A percentile compares a stretch with the other conserved stretches of the same genome.
Conservation (phyloP, 2,329 filamentous ascomycete species). For the Raffaelea ambrosiae region DNA sequence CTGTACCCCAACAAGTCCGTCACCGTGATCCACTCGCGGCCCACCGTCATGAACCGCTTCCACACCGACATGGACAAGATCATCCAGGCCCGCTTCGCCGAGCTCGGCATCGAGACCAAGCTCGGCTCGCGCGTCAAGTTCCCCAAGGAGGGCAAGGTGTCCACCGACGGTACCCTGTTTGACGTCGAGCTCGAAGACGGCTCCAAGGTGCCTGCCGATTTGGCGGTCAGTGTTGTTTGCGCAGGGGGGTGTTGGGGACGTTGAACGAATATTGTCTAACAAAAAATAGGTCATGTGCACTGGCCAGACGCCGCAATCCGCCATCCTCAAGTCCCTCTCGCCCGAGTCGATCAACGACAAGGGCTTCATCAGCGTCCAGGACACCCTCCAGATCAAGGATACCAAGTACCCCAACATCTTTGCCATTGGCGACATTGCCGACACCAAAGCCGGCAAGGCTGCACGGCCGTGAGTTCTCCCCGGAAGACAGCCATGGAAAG, state of each 20-base stretch:
- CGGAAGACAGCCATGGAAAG: not conserved
- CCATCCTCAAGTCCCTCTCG: slow-evolving; percentile 5
- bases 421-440: slow-evolving; percentile 56
- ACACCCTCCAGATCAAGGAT: slow-evolving; percentile 10
- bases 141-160: not conserved
- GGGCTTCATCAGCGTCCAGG: slow-evolving; percentile 7
- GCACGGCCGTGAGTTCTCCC: slow-evolving; percentile 2
- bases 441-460: slow-evolving; percentile 33
- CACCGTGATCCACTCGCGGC: slow-evolving; percentile 48
- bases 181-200: slow-evolving; percentile 6
- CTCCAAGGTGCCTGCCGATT: slow-evolving; percentile 2
- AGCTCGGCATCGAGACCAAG: slow-evolving; percentile 7
- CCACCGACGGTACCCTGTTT: not conserved
- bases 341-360: slow-evolving; percentile 4
- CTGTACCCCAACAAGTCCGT: slow-evolving; percentile 48
- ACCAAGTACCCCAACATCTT: slow-evolving; percentile 37
- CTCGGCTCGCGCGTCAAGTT: slow-evolving; percentile 7
- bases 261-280: too few relatives aligned
- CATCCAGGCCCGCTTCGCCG: slow-evolving; percentile 7
- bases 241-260: slow-evolving; percentile 2
- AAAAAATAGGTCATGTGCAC: slow-evolving; percentile 8
- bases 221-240: too few relatives aligned
- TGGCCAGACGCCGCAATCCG: slow-evolving; percentile 9
- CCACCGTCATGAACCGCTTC: slow-evolving; percentile 26
- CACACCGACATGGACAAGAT: slow-evolving; percentile 5